These are phyloP conservation scores for Aspergillus candidus DNA, from an alignment of 2,329 filamentous ascomycete species.

Conservation along the genomic window DNA sequence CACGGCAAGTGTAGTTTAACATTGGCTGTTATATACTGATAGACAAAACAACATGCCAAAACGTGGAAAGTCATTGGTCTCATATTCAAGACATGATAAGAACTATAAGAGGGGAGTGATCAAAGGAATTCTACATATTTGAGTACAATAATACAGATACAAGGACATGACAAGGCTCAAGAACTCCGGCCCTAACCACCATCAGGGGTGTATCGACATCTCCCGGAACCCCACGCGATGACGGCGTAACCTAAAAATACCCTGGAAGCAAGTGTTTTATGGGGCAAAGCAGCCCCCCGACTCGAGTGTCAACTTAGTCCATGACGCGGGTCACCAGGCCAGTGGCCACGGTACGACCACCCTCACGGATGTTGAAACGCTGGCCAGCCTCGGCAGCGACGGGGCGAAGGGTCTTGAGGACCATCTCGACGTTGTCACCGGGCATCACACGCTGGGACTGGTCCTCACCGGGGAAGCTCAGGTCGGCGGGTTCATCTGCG, in stretches of 20 bases:
- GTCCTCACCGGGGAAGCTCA: constrained; percentile 83
- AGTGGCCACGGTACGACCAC: constrained; percentile 81
- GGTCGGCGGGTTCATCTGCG: constrained; percentile 60
- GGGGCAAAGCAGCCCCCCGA: constrained; percentile 25
- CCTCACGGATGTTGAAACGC: constrained; percentile 97
- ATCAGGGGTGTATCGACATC: constrained; percentile 11
- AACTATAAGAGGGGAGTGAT: constrained; percentile 23
- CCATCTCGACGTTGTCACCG: constrained; percentile 98
- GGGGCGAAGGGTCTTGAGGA: constrained; percentile 76
- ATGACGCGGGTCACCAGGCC: constrained; percentile 72
- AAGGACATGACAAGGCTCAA: constrained; percentile 27
- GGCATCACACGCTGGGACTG: constrained; percentile 85
- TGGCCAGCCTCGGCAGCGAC: constrained; percentile 85
- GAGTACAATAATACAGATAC: constrained; percentile 28
- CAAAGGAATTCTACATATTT: constrained; percentile 24
- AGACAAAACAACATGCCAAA: no score
- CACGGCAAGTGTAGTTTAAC: no score
- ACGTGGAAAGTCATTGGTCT: constrained; percentile 9
- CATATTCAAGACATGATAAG: constrained; percentile 14
- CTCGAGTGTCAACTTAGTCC: constrained; percentile 25
- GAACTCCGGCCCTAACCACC: constrained; percentile 27
- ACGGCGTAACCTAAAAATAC: no score
- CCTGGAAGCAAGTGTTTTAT: constrained; percentile 16
- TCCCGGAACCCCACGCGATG: constrained; percentile 24
- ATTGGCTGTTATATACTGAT: no score